Conservation (phyloP, 495 filamentous ascomycete genomes). For the Daldinia bambusicola region DNA sequence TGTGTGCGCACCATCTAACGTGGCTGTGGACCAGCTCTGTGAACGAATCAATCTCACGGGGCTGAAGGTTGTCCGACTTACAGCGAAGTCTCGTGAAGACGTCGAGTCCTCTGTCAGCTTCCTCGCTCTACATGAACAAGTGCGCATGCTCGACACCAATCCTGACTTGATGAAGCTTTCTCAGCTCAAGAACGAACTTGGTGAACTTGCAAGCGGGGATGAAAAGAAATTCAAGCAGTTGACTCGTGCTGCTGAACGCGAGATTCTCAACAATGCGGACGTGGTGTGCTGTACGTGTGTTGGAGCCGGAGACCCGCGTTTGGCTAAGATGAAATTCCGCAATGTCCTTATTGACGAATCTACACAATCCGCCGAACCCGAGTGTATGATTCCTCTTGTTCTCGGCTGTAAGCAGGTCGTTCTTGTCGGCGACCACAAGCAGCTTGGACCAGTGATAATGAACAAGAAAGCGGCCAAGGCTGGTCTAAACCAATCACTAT, state of each 20-base stretch:
- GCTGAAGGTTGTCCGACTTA: constrained; percentile 96
- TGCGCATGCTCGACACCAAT: constrained; percentile 96
- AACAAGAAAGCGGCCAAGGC: constrained; percentile 99
- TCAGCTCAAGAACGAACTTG: constrained; percentile 89
- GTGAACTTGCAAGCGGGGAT: constrained; percentile 93
- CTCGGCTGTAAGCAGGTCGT: constrained; percentile 98
- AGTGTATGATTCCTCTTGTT: constrained; percentile 99
- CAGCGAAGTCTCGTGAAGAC: constrained; percentile 97
- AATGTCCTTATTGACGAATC: constrained; percentile 98
- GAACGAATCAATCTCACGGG: constrained; percentile 96
- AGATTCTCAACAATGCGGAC: constrained; percentile 95
- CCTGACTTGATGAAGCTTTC: constrained; percentile 90
- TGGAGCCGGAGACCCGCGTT: constrained; percentile 93
- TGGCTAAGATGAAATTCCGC: constrained; percentile 96
- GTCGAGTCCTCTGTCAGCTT: constrained; percentile 97
- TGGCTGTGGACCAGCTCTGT: constrained; percentile 97
- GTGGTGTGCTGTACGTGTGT: constrained; percentile 99
- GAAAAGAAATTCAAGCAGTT: constrained; percentile 98
- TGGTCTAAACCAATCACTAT: constrained; percentile 95
- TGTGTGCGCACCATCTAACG: constrained; percentile 97
- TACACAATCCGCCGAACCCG: constrained; percentile 97
- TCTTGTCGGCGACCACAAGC: constrained; percentile 97
- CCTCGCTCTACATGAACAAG: constrained; percentile 94
- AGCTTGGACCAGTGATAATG: constrained; percentile 99
- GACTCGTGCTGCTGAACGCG: constrained; percentile 91